Conservation (phyloP, 805 yeast species). For the Kockiozyma suomiensis region DNA sequence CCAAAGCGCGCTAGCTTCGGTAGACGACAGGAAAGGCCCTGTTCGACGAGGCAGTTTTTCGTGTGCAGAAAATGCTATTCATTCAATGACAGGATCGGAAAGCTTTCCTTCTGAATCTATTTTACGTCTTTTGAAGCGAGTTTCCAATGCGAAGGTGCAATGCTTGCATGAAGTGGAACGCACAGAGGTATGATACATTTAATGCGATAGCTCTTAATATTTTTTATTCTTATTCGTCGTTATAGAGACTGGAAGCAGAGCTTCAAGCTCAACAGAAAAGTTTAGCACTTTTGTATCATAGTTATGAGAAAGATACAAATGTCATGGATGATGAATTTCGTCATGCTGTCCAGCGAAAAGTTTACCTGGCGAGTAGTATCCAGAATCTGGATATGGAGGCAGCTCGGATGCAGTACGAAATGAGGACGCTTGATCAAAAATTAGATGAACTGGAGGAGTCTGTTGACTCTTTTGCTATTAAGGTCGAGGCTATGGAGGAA, state of each 20-base stretch:
- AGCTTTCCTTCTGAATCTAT: slow-evolving; percentile 22
- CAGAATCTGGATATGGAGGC: slow-evolving; percentile 59
- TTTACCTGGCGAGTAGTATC: slow-evolving; percentile 38
- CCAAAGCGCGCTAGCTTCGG: too few relatives aligned
- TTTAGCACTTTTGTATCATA: slow-evolving; percentile 34
- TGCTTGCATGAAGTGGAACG: slow-evolving; percentile 5
- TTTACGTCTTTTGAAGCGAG: slow-evolving; percentile 25
- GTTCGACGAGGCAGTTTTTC: slow-evolving; percentile 47
- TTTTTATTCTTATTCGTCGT: not conserved
- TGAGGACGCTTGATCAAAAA: slow-evolving; percentile 59
- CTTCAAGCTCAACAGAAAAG: not conserved
- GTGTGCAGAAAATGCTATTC: slow-evolving; percentile 38
- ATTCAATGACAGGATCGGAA: slow-evolving; percentile 32
- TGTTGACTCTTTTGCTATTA: slow-evolving; percentile 49
- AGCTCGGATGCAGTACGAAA: slow-evolving; percentile 67
- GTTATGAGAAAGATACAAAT: slow-evolving; percentile 1
- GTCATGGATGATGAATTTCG: slow-evolving; percentile 28
- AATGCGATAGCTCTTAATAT: not conserved
- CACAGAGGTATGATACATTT: slow-evolving; percentile 22
- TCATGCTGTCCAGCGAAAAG: slow-evolving; percentile 33
- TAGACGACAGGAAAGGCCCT: not conserved
- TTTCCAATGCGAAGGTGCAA: slow-evolving; percentile 38
- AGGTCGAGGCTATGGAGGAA: slow-evolving; percentile 44
- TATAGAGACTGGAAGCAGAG: slow-evolving; percentile 2
- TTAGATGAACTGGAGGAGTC: slow-evolving; percentile 70